Base-by-base conservation (phyloP, 2,329 filamentous ascomycete species). In the Apiospora marii region DNA sequence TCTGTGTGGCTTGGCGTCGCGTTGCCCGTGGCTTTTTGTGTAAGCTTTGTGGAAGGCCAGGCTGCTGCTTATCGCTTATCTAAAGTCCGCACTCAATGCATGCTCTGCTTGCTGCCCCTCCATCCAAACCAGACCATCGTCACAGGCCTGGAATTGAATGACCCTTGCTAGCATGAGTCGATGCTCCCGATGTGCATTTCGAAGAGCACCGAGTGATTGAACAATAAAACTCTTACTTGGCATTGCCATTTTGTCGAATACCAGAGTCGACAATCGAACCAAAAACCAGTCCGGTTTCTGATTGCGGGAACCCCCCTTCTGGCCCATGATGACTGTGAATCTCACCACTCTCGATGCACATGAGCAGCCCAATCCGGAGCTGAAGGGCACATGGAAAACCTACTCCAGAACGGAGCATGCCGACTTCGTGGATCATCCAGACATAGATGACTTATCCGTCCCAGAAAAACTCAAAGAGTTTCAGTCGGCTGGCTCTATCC, bases 341-440 rank as follows among this genome's bases (percentile, higher is more conserved):
- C 83, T 87, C 43, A 82, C 81, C 37, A 85, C 87, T 27, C 85
- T 95, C 3, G 93, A 97, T 82, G 92, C 95, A 41, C 90, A 96
- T 80, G 91, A 94, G 81, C 91, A 92, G 77, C 94, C 95, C 1
- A 93, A 95, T 3, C 89, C 91, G 16, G 82, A 86, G 69, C 86
- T 98, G 76, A 91, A 92, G 74, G 84, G 88, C 67, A 84, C 91
- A 71, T 98, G 94, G 89, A 98, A 98, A 81, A 84, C 84, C 58
- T 94, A 92, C 77, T 90, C 92, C 34, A 92, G 89, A 75, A 86
- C 90, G 49, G 87, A 91, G 0, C 82, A 87, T 3, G 77, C 82
- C 10, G 84, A 85, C 1, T 81, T 93, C n/a, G 77, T 85, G 8
- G 76, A 83, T 13, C 87, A 91, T 75, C 83, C 87, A 27, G 85